Evolutionary conservation across 192 early-diverging fungal species (phyloP), one percentile per base, ranked within the genome.

Genomic region (Backusella tuberculispora): DNA sequence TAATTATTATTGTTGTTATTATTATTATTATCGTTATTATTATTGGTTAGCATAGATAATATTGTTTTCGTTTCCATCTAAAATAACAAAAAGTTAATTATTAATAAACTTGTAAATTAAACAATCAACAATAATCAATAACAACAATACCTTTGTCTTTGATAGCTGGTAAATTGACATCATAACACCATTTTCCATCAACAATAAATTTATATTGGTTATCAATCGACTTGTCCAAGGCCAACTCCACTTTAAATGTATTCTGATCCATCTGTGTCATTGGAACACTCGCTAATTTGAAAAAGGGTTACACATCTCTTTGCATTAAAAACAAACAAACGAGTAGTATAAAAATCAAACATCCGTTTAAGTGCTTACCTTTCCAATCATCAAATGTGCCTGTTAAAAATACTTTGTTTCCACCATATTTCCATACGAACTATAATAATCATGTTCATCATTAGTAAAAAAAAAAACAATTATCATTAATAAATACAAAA

Each of bases 321-420:
- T 63, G 37, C 50, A 48, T 46, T 69, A 43, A 45, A 45, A 46
- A 48, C 15, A 44, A n/a, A 73, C 10, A 48, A 60, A 60, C 10
- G 3, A 46, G 3, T 21, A 53, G 50, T 53, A 19, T 53, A 19
- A 21, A 53, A 53, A 53, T 53, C 34, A 66, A 40, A n/a, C n/a
- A 5, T 8, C 37, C 15, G 38, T 21, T 19, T 19, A 8, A 45
- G 15, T 50, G 19, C 19, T 41, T 80, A 83, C 81, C 75, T 78
- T 75, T 42, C 82, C 82, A 83, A 74, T 78, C 48, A 63, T 83
- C 82, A 53, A 83, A 83, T 3, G 69, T 78, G 14, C 82, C 82
- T 48, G 82, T 83, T 37, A 83, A 79, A 66, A 73, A 78, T 19
- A 80, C 82, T 17, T 78, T 38, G 12, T 78, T 71, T n/a, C 79